These are phyloP conservation scores for Cytospora mali DNA, from an alignment of 2,329 filamentous ascomycete genomes.

Conservation along the genomic window DNA sequence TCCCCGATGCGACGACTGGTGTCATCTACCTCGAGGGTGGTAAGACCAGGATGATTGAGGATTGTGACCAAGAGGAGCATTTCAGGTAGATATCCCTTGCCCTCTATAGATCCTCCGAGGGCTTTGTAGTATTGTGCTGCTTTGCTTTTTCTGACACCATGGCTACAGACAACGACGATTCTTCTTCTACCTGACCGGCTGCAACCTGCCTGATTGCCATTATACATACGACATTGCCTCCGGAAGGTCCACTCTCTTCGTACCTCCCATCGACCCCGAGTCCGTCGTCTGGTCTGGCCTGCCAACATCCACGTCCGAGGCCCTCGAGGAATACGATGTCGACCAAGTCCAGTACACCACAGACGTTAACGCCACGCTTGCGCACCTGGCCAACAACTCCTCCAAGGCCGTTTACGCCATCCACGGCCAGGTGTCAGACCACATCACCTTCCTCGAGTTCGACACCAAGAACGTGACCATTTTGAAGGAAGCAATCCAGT, in stretches of 20 bases:
- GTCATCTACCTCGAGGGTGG: conserved; percentile 88
- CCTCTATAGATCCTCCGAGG: neutral
- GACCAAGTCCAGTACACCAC: conserved; percentile 74
- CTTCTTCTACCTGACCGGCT: conserved; percentile 95
- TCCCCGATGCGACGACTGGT: conserved; percentile 64
- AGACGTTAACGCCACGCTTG: conserved; percentile 75
- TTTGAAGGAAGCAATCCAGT: conserved; percentile 67
- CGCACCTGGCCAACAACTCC: conserved; percentile 49
- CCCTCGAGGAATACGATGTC: conserved; percentile 75
- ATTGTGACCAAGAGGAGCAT: conserved; percentile 80
- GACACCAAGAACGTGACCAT: conserved; percentile 60
- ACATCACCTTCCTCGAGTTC: conserved; percentile 72
- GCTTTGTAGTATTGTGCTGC: conserved; percentile 11
- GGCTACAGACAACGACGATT: conserved; percentile 74
- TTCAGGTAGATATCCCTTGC: conserved; percentile 63
- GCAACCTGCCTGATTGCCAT: conserved; percentile 75
- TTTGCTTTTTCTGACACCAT: conserved; percentile 26
- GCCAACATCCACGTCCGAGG: conserved; percentile 75
- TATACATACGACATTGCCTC: conserved; percentile 78
- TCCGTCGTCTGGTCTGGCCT: conserved; percentile 93
- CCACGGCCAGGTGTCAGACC: conserved; percentile 72
- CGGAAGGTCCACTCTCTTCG: conserved; percentile 80
- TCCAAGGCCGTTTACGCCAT: conserved; percentile 71
- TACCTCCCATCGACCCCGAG: conserved; percentile 85
- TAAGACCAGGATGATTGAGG: conserved; percentile 79